Base-by-base conservation (phyloP, 352 stramenopile genomes). In the Phytopythium aichiense region DNA sequence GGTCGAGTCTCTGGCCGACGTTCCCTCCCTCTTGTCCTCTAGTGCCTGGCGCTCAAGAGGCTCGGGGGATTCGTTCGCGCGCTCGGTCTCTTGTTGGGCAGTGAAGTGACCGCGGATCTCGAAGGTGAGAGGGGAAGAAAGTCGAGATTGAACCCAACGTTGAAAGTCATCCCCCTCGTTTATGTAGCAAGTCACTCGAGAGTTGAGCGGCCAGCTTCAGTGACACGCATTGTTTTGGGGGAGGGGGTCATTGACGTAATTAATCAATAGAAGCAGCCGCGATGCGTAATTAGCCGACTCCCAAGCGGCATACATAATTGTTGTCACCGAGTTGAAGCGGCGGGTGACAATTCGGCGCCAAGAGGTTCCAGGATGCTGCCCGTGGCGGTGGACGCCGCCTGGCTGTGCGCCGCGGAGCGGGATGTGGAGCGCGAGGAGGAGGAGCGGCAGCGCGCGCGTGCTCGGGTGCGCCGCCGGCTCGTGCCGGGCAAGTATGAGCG, bases 341-440 rank as follows among this genome's bases (percentile, higher is more conserved):
- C 25, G 25, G 25, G n/a, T n/a, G n/a, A n/a, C 28, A 31, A 7
- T 31, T 15, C 12, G 35, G 15, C 4, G 35, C 35, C 9, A 16
- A 15, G 35, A 5, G 35, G 35, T 4, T 1, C 35, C 35, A 15
- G 35, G 2, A 40, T 40, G 35, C 35, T 40, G 43, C 42, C 77
- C 4, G 55, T 82, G 64, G 72, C 75, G 9, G 46, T 87, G 42
- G 76, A 89, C 40, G 46, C 79, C 2, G 81, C 79, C 18, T 89
- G 81, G 81, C 65, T 91, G 23, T 91, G 81, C 22, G 68, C 76
- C 1, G 76, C 77, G 0, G 75, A 87, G 55, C 68, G 74, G 22
- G 75, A 88, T 58, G 60, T 85, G 15, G 77, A 82, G 56, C 71
- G 74, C 18, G 79, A 88, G 23, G 74, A 82, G 33, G 64, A 81